phyloP scores from a whole-genome alignment of 2,329 filamentous ascomycete species.

The Aureobasidium zeae region DNA sequence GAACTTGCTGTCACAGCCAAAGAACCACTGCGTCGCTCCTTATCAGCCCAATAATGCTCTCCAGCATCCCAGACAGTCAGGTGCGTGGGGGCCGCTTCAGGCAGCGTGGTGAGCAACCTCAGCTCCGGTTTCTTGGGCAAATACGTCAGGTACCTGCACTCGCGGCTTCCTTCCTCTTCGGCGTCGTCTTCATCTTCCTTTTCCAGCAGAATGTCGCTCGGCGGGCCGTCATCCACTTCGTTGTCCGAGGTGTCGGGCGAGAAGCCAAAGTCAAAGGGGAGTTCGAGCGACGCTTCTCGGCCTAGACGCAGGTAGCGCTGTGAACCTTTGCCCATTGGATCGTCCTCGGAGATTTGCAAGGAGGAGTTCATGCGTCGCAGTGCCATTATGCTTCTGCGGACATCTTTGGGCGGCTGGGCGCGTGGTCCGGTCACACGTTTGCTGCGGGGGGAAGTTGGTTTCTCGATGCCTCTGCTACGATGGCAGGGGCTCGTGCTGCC shows the following conservation, averaged over 20 bases:
- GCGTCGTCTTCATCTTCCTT: not conserved
- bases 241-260: not conserved
- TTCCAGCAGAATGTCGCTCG: not conserved
- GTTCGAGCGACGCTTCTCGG: slow-evolving; percentile 29
- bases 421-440: slow-evolving; percentile 25
- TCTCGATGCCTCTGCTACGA: slow-evolving; percentile 1
- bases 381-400: slow-evolving; percentile 32
- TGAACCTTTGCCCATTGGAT: slow-evolving; percentile 24
- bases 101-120: slow-evolving; percentile 1
- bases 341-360: not conserved
- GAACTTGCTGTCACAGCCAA: not conserved
- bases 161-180: not conserved
- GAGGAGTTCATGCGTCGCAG: slow-evolving; percentile 36
- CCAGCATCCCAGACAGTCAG: not conserved
- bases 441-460: not conserved
- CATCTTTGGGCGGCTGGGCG: slow-evolving; percentile 27
- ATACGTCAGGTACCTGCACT: not conserved
- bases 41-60: slow-evolving; percentile 2
- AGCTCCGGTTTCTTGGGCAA: not conserved
- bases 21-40: not conserved
- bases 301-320: slow-evolving; percentile 34
- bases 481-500: not conserved
- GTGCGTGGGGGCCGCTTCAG: not conserved
- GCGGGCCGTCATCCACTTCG: not conserved
- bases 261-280: slow-evolving; percentile 23